Evolutionary conservation across 176 grass and related monocot species (phyloP).

Genomic region (Miscanthus lutarioriparius): DNA sequence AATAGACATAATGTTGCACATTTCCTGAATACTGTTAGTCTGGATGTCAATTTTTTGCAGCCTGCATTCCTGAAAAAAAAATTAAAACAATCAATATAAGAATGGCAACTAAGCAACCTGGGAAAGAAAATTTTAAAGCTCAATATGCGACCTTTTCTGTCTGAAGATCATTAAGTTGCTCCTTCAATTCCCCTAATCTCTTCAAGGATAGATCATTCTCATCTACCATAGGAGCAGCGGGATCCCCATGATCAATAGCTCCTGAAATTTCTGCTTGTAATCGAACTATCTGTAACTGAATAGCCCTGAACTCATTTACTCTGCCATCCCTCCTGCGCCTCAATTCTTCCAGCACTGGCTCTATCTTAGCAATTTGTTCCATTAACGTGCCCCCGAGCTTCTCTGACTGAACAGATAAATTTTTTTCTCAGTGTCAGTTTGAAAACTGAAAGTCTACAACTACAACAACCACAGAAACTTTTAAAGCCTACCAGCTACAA

Average conservation of each 20-base stretch:
- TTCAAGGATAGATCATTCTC: slow-evolving; percentile 58
- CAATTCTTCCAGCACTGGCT: slow-evolving; percentile 67
- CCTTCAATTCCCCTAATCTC: slow-evolving; percentile 58
- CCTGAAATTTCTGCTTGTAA: slow-evolving; percentile 76
- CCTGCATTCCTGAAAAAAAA: slow-evolving; percentile 64
- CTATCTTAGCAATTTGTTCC: slow-evolving; percentile 68
- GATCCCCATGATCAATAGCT: slow-evolving; percentile 51
- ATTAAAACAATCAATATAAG: slow-evolving; percentile 5
- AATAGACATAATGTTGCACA: slow-evolving; percentile 71
- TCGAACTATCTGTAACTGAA: slow-evolving; percentile 59
- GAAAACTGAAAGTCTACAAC: neutral
- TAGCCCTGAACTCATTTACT: slow-evolving; percentile 55
- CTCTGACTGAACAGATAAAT: slow-evolving; percentile 53
- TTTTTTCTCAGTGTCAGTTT: neutral
- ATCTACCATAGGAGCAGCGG: slow-evolving; percentile 48
- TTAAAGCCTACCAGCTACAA: neutral
- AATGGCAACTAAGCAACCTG: neutral
- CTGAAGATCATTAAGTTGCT: slow-evolving; percentile 67
- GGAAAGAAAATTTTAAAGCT: neutral
- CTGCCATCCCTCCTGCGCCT: slow-evolving; percentile 64
- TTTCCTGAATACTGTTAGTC: slow-evolving; percentile 59
- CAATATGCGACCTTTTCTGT: slow-evolving; percentile 63
- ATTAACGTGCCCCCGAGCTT: slow-evolving; percentile 61
- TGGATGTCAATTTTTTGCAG: slow-evolving; percentile 65
- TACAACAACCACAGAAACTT: slow-evolving; percentile 1